These are phyloP conservation scores for Zelopaecilomyces penicillatus DNA, from an alignment of 2,329 filamentous ascomycete genomes.

Conservation along the genomic window DNA sequence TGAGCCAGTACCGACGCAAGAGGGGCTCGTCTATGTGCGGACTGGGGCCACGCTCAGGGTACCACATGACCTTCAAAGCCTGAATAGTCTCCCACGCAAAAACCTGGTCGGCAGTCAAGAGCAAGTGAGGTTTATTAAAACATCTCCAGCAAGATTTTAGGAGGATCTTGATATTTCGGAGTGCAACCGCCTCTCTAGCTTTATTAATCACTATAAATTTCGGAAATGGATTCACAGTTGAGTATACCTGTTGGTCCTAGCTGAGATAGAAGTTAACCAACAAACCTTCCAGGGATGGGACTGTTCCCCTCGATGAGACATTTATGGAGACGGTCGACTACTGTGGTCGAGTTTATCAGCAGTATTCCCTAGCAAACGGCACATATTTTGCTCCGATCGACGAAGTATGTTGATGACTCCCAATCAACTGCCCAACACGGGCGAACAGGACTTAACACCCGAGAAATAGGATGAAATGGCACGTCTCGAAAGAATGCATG, in stretches of 20 bases:
- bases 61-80: constrained; percentile 21
- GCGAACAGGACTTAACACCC: not conserved
- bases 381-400: constrained; percentile 63
- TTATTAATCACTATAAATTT: too few relatives aligned
- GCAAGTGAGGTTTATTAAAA: not conserved
- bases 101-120: constrained; percentile 3
- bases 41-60: constrained; percentile 23
- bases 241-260: too few relatives aligned
- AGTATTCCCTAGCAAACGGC: constrained; percentile 54
- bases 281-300: constrained; percentile 34
- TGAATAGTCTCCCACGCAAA: constrained; percentile 7
- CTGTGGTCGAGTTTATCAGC: constrained; percentile 58
- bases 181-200: too few relatives aligned
- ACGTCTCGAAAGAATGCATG: constrained; percentile 55
- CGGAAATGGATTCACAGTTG: too few relatives aligned
- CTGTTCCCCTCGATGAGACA: constrained; percentile 46
- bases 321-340: constrained; percentile 52
- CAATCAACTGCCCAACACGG: not conserved
- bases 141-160: too few relatives aligned
- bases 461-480: constrained; percentile 54
- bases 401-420: constrained; percentile 43
- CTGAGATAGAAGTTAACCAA: not conserved
- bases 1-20: constrained; percentile 17
- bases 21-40: constrained; percentile 21
- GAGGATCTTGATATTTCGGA: too few relatives aligned